These are phyloP conservation scores for Carallia brachiata DNA, from an alignment of 345 rosid genomes.

Conservation along the genomic window DNA sequence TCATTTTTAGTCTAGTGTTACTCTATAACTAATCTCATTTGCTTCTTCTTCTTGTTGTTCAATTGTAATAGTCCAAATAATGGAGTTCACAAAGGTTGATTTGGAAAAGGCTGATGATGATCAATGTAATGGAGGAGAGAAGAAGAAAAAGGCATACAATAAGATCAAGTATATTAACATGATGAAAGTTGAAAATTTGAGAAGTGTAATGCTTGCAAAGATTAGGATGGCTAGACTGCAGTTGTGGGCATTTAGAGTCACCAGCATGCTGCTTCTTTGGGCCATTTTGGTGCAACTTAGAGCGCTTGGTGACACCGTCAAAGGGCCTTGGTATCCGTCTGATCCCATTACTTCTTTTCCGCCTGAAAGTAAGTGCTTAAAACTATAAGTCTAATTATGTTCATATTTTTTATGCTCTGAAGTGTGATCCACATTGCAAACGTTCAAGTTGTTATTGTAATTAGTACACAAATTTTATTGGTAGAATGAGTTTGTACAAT, in stretches of 20 bases:
- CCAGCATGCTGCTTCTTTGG: slow-evolving; percentile 19
- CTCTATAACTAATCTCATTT: too few relatives aligned
- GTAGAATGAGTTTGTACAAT: too few relatives aligned
- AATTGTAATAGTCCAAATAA: too few relatives aligned
- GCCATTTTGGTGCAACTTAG: slow-evolving; percentile 23
- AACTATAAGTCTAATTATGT: neutral
- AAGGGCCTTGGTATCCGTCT: neutral
- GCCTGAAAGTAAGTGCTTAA: neutral
- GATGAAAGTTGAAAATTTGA: slow-evolving; percentile 17
- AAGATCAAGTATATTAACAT: slow-evolving; percentile 21
- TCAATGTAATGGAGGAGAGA: neutral
- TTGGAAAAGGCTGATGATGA: too few relatives aligned
- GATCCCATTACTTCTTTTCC: neutral
- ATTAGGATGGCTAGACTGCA: slow-evolving; percentile 20
- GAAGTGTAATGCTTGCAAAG: slow-evolving; percentile 10
- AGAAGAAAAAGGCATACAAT: slow-evolving; percentile 20
- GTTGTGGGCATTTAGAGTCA: slow-evolving; percentile 17
- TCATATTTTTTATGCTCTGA: neutral
- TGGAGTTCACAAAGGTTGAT: too few relatives aligned
- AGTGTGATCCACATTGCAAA: too few relatives aligned
- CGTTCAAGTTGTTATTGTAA: too few relatives aligned
- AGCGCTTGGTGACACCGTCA: slow-evolving; percentile 7
- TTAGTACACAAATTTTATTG: too few relatives aligned
- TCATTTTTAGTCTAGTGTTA: too few relatives aligned
- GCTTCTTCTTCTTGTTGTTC: too few relatives aligned